These are phyloP conservation scores for Neurospora sp. DNA, from an alignment of 495 filamentous ascomycete genomes.

Conservation along the genomic window DNA sequence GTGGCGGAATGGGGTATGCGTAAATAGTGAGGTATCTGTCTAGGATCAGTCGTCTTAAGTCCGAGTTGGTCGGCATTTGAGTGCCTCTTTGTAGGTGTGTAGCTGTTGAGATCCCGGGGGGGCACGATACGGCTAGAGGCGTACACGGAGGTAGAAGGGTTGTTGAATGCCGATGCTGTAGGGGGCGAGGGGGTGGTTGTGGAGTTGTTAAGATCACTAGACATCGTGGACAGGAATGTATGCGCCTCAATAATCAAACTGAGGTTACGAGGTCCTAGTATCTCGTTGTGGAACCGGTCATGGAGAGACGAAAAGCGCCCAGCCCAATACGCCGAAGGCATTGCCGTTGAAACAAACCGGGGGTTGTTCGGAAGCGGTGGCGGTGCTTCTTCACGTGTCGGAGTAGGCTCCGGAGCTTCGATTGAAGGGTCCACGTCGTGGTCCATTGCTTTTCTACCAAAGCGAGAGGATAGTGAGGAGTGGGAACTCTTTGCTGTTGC, in stretches of 20 bases:
- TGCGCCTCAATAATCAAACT: conserved; percentile 17
- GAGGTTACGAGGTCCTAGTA: conserved; percentile 23
- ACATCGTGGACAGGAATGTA: conserved; percentile 9
- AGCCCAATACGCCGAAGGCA: conserved; percentile 39
- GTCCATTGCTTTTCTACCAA: conserved; percentile 3
- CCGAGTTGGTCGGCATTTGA: not conserved
- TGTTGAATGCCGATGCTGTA: conserved; percentile 13
- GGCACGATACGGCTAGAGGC: conserved; percentile 2
- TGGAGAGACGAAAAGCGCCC: conserved; percentile 46
- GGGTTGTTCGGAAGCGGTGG: conserved; percentile 4
- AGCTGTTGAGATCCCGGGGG: not conserved
- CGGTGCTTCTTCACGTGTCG: not conserved
- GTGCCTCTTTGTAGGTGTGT: not conserved
- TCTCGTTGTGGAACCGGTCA: conserved; percentile 41
- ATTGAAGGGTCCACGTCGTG: not conserved
- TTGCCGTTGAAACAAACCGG: conserved; percentile 18
- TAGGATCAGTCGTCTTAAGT: not conserved
- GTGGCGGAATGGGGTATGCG: conserved; percentile 18
- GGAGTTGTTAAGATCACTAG: conserved; percentile 2
- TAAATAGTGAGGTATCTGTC: not conserved
- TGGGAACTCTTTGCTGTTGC: not conserved
- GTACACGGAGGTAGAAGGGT: conserved; percentile 13
- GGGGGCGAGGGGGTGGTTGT: not conserved
- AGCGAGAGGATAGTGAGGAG: conserved; percentile 1
- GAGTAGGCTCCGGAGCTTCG: not conserved